These are phyloP conservation scores for Eudorina sp. DNA, from an alignment of 139 green algal species.

Conservation along the genomic window DNA sequence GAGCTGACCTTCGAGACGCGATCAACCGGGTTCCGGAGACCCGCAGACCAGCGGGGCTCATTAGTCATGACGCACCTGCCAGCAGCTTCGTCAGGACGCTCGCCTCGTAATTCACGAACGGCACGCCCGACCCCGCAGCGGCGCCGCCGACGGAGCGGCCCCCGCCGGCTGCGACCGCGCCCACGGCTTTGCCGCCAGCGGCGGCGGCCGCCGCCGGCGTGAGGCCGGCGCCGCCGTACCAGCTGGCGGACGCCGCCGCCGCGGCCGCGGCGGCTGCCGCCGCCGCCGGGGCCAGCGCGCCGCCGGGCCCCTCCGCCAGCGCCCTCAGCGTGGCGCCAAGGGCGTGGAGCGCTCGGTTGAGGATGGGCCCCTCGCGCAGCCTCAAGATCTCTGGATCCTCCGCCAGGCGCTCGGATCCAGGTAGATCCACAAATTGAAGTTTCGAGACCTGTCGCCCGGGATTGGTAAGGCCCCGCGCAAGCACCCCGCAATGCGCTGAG, in stretches of 20 bases:
- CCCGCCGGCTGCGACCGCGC: not conserved
- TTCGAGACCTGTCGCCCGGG: constrained; percentile 42
- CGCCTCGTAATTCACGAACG: constrained; percentile 65
- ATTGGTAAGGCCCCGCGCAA: too few species aligned
- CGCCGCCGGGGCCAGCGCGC: constrained; percentile 18
- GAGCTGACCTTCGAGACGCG: too few species aligned
- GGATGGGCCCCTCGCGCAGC: constrained; percentile 61
- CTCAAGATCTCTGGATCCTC: constrained; percentile 81
- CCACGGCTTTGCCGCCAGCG: not conserved
- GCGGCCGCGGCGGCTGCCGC: constrained; percentile 4
- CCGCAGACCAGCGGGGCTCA: too few species aligned
- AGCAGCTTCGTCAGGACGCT: constrained; percentile 72
- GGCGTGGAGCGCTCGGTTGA: constrained; percentile 37
- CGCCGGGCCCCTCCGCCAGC: constrained; percentile 30
- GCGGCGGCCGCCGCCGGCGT: not conserved
- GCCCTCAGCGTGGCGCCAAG: constrained; percentile 36
- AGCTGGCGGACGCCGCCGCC: not conserved
- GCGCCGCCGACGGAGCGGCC: not conserved
- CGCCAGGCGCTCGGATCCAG: constrained; percentile 74
- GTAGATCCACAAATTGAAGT: constrained; percentile 75
- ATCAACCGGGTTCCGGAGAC: too few species aligned
- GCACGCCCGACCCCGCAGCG: not conserved
- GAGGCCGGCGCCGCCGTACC: constrained; percentile 7
- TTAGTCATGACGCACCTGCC: constrained; percentile 64
- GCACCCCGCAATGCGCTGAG: too few species aligned